A percentile compares a stretch with the other conserved stretches of the same genome.
Conservation (phyloP, 371 early-diverging fungal species). For the Umbelopsis sp. region DNA sequence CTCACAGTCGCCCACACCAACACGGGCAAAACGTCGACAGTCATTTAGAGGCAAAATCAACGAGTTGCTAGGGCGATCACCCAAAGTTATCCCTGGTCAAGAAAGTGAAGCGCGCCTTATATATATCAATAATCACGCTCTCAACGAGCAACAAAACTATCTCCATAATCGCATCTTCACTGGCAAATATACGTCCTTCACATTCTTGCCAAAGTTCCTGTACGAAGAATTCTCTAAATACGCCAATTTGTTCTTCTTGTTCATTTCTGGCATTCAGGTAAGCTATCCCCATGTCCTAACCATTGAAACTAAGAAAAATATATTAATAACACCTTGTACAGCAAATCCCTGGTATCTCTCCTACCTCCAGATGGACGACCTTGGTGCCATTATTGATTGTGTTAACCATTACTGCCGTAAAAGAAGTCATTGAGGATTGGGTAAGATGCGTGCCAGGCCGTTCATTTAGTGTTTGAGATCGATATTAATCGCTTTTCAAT, state of each 20-base stretch:
- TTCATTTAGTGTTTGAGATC: background rate
- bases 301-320: no score
- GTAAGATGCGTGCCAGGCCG: conserved; percentile 44
- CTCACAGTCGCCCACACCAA: conserved; percentile 7
- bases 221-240: conserved; percentile 94
- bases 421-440: conserved; percentile 96
- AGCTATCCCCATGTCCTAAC: background rate
- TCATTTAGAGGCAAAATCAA: conserved; percentile 29
- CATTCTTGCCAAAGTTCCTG: conserved; percentile 93
- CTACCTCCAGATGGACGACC: conserved; percentile 88
- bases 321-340: conserved; percentile 25
- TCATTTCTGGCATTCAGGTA: conserved; percentile 88
- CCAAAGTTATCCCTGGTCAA: background rate
- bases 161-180: conserved; percentile 86
- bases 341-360: conserved; percentile 87
- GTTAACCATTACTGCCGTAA: conserved; percentile 90
- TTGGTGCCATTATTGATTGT: conserved; percentile 92
- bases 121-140: conserved; percentile 79
- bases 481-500: conserved; percentile 1
- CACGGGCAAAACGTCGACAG: conserved; percentile 15
- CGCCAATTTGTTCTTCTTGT: conserved; percentile 95
- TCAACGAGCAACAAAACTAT: conserved; percentile 78
- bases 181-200: conserved; percentile 86
- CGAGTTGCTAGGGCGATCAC: conserved; percentile 26
- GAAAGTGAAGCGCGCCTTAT: conserved; percentile 69